Percentiles rank a stretch among this genome's conserved stretches.
Conservation (phyloP, 192 early-diverging fungal species). For the Entomortierella parvispora region DNA sequence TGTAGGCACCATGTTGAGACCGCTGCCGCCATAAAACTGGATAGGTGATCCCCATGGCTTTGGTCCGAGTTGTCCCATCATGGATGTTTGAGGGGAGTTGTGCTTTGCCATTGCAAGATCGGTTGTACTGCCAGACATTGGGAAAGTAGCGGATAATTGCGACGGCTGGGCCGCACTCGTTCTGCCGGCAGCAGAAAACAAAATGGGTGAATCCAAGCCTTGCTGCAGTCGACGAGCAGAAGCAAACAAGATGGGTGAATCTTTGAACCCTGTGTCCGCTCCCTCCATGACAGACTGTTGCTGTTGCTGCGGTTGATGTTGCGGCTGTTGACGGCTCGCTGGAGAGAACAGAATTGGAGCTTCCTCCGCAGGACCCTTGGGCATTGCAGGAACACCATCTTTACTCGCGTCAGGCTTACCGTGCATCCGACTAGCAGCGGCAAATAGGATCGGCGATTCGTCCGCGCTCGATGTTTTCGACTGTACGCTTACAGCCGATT, state of each 20-base stretch:
- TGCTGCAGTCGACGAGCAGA: conserved; percentile 25
- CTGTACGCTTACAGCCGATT: too few relatives aligned
- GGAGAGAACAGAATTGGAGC: conserved; percentile 33
- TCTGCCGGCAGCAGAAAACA: conserved; percentile 36
- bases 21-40: conserved; percentile 17
- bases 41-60: neutral
- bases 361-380: conserved; percentile 1
- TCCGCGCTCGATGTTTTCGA: neutral
- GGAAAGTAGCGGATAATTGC: neutral
- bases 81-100: too few relatives aligned
- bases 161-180: conserved; percentile 3
- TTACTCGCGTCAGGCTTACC: neutral
- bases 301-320: neutral
- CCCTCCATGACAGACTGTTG: neutral
- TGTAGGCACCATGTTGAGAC: conserved; percentile 32
- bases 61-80: neutral
- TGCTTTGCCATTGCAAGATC: too few relatives aligned
- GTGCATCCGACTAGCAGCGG: conserved; percentile 19
- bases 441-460: conserved; percentile 28
- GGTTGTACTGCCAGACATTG: neutral
- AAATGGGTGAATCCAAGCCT: conserved; percentile 16
- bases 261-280: neutral
- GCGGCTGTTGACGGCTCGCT: conserved; percentile 17
- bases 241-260: conserved; percentile 38
- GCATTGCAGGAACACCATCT: neutral